Conservation (phyloP, 163 green algal genomes). For the Prototheca stagnorum region DNA sequence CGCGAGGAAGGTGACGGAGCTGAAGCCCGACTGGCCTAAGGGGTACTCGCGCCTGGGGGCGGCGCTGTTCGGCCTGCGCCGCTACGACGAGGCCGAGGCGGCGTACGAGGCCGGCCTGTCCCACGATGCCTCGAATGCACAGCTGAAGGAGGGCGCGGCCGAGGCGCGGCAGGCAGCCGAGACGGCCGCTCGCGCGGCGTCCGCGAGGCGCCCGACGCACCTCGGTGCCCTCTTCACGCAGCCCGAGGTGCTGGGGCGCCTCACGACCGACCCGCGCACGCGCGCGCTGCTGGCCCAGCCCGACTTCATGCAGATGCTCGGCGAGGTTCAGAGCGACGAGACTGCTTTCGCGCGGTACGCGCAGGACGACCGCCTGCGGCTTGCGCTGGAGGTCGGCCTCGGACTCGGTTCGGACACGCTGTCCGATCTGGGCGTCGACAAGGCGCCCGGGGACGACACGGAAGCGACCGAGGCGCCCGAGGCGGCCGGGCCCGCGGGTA, state of each 20-base stretch:
- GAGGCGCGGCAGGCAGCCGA: conserved; percentile 39
- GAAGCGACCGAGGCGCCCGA: conserved; percentile 7
- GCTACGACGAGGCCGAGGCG: conserved; percentile 54
- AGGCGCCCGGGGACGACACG: conserved; percentile 1
- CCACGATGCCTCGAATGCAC: conserved; percentile 56
- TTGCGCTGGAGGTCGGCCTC: conserved; percentile 49
- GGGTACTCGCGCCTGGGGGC: conserved; percentile 83
- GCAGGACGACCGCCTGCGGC: conserved; percentile 62
- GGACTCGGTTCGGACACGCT: conserved; percentile 33
- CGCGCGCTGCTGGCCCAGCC: conserved; percentile 48
- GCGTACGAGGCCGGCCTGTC: conserved; percentile 69
- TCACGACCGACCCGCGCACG: conserved; percentile 69
- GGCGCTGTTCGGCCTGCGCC: conserved; percentile 53
- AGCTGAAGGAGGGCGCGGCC: conserved; percentile 44
- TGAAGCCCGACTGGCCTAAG: conserved; percentile 87
- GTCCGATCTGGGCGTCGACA: not conserved
- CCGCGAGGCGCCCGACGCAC: conserved; percentile 1
- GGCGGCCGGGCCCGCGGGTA: not conserved
- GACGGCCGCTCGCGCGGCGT: conserved; percentile 12
- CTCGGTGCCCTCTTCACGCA: conserved; percentile 28
- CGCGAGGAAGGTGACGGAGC: conserved; percentile 60
- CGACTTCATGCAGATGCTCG: conserved; percentile 78
- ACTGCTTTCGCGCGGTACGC: conserved; percentile 52
- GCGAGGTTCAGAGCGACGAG: conserved; percentile 56
- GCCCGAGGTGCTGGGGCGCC: conserved; percentile 59